Base-by-base conservation (phyloP, 2,329 filamentous ascomycete species). In the Harringtonia aguacate region DNA sequence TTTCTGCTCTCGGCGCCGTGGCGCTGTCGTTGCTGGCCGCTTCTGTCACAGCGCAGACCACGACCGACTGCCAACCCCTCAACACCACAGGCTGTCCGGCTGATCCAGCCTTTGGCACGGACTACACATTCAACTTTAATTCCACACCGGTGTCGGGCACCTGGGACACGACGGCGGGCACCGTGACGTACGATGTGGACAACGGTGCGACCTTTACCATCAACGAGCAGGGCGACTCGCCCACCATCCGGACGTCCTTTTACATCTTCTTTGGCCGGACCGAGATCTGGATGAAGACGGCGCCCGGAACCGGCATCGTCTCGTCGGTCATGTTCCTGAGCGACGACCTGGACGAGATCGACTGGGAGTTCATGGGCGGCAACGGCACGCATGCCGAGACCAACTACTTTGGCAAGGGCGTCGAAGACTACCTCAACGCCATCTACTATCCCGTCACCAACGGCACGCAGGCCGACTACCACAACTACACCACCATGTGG, bases 251-350 rank as follows among this genome's bases (percentile, higher is more conserved):
- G 51, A 80, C 84, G 38, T 78, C 79, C 54, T 90, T 88, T 60
- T 92, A 87, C 66, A 84, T 94, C 62, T 88, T 94, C 69, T 90
- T 84, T 52, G 87, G 87, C 43, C 77, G 80, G 48, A 79, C 86
- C 45, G 86, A 92, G 62, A 73, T 90, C 46, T 71, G 77, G 52
- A 75, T 94, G 68, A 86, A 86, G 66, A 84, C 84, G 4, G 80
- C 88, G 1, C 65, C 69, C 1, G 88, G 88, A 17, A 67, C 66
- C 8, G 88, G 88, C 41, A 81, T 95, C 50, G 77, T 95, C 54
- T 87, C 81, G 56, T 79, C 84, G 49, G 81, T 94, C 56, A 89
- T 94, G 58, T 73, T 90, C 61, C 72, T 92, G 52, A 90, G 84
- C 41, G 83, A 92, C 53, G 81, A 88, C 54, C 72, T 90, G 14